A percentile compares a stretch with the other conserved stretches of the same genome.
These are phyloP conservation scores for Lunasporangiospora selenospora DNA, from an alignment of 192 early-diverging fungal species.

Conservation along the genomic window DNA sequence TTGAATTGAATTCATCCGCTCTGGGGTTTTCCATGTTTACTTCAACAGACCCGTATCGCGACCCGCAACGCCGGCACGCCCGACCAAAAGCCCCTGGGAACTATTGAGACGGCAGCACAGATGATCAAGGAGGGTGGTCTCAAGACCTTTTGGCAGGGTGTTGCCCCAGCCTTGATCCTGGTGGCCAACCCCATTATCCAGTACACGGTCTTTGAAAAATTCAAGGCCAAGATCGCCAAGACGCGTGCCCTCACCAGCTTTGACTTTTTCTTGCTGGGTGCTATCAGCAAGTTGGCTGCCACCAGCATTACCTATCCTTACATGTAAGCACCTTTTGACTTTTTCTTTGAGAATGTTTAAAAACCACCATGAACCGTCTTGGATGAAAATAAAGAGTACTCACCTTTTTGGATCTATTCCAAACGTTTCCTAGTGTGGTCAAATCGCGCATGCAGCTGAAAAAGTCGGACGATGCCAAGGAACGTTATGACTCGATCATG, in stretches of 20 bases:
- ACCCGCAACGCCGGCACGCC: slow-evolving; percentile 75
- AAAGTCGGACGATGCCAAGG: slow-evolving; percentile 77
- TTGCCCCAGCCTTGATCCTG: slow-evolving; percentile 94
- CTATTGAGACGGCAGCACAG: slow-evolving; percentile 61
- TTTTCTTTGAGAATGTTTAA: neutral
- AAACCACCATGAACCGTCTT: no score
- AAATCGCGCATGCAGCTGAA: slow-evolving; percentile 99
- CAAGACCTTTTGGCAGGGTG: slow-evolving; percentile 88
- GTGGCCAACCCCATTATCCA: slow-evolving; percentile 99
- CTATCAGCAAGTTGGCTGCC: slow-evolving; percentile 93
- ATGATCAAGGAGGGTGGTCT: slow-evolving; percentile 92
- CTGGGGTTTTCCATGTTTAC: no score
- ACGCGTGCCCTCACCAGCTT: slow-evolving; percentile 69
- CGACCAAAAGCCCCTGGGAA: slow-evolving; percentile 48
- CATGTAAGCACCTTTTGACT: slow-evolving; percentile 65
- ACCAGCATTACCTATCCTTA: slow-evolving; percentile 98
- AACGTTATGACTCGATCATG: slow-evolving; percentile 79
- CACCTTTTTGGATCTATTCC: no score
- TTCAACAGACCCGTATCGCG: slow-evolving; percentile 77
- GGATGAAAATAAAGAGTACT: no score
- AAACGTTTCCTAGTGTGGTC: slow-evolving; percentile 76
- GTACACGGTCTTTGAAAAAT: slow-evolving; percentile 97
- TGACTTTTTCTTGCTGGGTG: slow-evolving; percentile 97
- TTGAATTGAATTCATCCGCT: no score
- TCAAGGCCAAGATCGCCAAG: slow-evolving; percentile 74